phyloP scores from a whole-genome alignment of 306 rosid genomes.

The Fagus sylvatica region DNA sequence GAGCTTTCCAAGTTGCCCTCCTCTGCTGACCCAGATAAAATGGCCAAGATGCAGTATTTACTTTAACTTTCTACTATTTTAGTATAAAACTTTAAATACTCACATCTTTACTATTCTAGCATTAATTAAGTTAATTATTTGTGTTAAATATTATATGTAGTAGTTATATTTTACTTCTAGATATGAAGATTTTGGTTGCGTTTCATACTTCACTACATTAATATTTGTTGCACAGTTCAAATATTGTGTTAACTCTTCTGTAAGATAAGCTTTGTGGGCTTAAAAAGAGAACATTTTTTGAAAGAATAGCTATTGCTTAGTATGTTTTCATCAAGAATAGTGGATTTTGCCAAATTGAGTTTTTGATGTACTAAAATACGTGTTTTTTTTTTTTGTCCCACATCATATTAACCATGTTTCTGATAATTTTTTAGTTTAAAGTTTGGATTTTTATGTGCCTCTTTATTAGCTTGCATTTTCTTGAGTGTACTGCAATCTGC shows the following conservation, averaged over 20 bases:
- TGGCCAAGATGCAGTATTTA: slow-evolving; percentile 85
- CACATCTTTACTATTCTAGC: too few species aligned
- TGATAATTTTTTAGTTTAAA: not conserved
- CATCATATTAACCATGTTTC: not conserved
- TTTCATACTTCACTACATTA: too few species aligned
- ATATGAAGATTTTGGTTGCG: too few species aligned
- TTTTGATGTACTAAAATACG: not conserved
- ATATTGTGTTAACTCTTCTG: not conserved
- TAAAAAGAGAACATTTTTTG: not conserved
- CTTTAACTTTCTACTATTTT: not conserved
- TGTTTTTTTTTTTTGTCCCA: not conserved
- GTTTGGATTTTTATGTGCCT: not conserved
- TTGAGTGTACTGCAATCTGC: not conserved
- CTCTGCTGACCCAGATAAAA: slow-evolving; percentile 71
- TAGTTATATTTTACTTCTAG: too few species aligned
- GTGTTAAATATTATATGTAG: too few species aligned
- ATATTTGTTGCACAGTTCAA: too few species aligned
- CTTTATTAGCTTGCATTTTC: not conserved
- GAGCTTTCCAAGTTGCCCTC: slow-evolving; percentile 83
- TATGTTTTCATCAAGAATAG: not conserved
- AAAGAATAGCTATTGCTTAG: not conserved
- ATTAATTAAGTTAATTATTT: too few species aligned
- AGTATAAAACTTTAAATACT: too few species aligned
- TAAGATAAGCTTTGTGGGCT: not conserved
- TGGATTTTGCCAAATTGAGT: not conserved